phyloP scores from a whole-genome alignment of 1,139 yeast species.

The Pichia sp. region DNA sequence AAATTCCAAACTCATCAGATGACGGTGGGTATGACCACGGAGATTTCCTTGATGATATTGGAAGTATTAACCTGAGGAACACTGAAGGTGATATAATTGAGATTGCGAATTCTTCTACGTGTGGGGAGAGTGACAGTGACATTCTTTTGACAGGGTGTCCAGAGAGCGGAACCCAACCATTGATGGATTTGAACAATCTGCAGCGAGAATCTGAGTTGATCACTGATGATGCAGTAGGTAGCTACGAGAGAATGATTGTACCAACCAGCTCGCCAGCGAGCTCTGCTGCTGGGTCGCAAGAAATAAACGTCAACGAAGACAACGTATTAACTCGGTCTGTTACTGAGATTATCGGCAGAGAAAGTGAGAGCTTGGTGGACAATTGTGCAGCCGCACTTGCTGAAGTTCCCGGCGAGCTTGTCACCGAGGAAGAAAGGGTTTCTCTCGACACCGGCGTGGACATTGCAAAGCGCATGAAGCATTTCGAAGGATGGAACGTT shows the following conservation, averaged over 20 bases:
- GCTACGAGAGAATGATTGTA: neutral
- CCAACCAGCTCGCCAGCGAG: constrained; percentile 16
- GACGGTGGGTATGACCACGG: constrained; percentile 5
- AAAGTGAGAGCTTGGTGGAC: neutral
- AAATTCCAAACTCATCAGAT: constrained; percentile 13
- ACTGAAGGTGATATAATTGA: constrained; percentile 5
- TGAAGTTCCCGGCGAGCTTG: neutral
- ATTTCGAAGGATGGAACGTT: constrained; percentile 5
- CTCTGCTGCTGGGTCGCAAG: constrained; percentile 9
- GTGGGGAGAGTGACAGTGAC: constrained; percentile 9
- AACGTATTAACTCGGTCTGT: neutral
- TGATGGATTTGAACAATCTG: neutral
- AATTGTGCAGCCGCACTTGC: neutral
- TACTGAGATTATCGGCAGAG: neutral
- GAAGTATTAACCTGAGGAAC: neutral
- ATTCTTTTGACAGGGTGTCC: neutral
- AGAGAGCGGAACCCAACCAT: neutral
- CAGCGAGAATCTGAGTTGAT: neutral
- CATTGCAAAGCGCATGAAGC: neutral
- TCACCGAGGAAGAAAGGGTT: neutral
- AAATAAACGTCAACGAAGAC: neutral
- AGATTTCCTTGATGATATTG: neutral
- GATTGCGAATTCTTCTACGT: constrained; percentile 7
- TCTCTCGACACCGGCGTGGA: neutral
- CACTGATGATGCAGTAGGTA: neutral